Evolutionary conservation across 495 filamentous ascomycete species (phyloP).

Genomic region (Aspergillus wentii): DNA sequence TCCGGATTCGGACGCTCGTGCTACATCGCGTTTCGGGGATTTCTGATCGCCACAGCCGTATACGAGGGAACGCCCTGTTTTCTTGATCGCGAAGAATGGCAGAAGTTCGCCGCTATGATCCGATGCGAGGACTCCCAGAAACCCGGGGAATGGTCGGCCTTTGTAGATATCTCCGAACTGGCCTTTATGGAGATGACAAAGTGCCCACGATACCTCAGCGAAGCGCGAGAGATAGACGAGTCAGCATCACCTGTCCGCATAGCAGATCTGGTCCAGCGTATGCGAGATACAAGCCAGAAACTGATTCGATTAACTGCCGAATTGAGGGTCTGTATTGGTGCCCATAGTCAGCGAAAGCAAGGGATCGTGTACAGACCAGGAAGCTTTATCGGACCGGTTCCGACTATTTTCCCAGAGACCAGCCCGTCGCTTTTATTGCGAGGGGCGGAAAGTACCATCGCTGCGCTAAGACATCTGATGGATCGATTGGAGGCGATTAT

Average conservation of each 20-base stretch:
- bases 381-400: too few relatives aligned
- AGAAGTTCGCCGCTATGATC: constrained; percentile 11
- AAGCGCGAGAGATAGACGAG: constrained; percentile 12
- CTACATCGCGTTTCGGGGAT: constrained; percentile 29
- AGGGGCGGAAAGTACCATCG: constrained; percentile 20
- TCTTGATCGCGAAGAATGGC: constrained; percentile 27
- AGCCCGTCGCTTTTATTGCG: constrained; percentile 21
- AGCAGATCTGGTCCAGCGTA: constrained; percentile 12
- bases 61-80: constrained; percentile 26
- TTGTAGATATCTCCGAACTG: constrained; percentile 18
- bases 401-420: too few relatives aligned
- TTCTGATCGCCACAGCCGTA: constrained; percentile 24
- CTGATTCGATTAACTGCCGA: constrained; percentile 9
- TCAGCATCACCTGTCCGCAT: not conserved
- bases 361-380: too few relatives aligned
- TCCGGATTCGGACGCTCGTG: constrained; percentile 21
- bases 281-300: constrained; percentile 11
- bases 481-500: constrained; percentile 6
- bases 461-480: constrained; percentile 11
- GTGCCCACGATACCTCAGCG: constrained; percentile 26
- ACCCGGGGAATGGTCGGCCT: constrained; percentile 17
- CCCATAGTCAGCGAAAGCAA: too few relatives aligned
- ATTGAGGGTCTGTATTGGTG: constrained; percentile 19
- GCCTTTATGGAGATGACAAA: constrained; percentile 27
- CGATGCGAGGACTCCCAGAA: constrained; percentile 23